Percentiles rank a stretch among this genome's conserved stretches.
Conservation (phyloP, 192 early-diverging fungal genomes). For the Entophlyctis luteolus region DNA sequence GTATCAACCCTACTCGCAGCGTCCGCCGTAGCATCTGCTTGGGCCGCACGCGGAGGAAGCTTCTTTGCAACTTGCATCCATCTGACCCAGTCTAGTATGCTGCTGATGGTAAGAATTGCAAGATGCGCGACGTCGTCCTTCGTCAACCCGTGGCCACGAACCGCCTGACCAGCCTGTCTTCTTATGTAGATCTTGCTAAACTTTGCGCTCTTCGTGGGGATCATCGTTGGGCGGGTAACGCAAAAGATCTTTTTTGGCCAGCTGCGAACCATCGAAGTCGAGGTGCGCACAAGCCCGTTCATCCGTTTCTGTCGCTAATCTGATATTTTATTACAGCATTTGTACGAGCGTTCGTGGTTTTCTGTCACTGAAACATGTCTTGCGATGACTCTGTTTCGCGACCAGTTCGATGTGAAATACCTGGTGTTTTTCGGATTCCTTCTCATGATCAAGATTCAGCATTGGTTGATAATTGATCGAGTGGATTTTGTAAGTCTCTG, state of each 20-base stretch:
- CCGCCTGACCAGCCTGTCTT: background rate
- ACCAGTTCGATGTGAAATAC: constrained; percentile 88
- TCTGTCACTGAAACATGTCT: constrained; percentile 94
- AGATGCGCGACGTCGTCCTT: background rate
- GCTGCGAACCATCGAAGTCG: constrained; percentile 87
- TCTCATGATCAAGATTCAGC: constrained; percentile 90
- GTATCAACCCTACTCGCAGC: constrained; percentile 20
- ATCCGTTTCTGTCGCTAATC: background rate
- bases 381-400: constrained; percentile 92
- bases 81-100: constrained; percentile 79
- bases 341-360: constrained; percentile 98
- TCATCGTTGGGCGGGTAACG: constrained; percentile 71
- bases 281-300: constrained; percentile 49
- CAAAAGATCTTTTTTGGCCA: constrained; percentile 87
- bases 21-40: constrained; percentile 39
- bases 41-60: constrained; percentile 45
- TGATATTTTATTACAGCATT: constrained; percentile 54
- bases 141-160: background rate
- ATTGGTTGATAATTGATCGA: constrained; percentile 91
- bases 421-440: constrained; percentile 81
- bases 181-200: constrained; percentile 67
- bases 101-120: constrained; percentile 70
- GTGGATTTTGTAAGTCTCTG: constrained; percentile 69
- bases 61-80: constrained; percentile 91
- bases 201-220: constrained; percentile 72